A percentile compares a stretch with the other conserved stretches of the same genome.
Evolutionary conservation across 2,329 filamentous ascomycete species (phyloP).

Genomic region (Chaetomium globosum): DNA sequence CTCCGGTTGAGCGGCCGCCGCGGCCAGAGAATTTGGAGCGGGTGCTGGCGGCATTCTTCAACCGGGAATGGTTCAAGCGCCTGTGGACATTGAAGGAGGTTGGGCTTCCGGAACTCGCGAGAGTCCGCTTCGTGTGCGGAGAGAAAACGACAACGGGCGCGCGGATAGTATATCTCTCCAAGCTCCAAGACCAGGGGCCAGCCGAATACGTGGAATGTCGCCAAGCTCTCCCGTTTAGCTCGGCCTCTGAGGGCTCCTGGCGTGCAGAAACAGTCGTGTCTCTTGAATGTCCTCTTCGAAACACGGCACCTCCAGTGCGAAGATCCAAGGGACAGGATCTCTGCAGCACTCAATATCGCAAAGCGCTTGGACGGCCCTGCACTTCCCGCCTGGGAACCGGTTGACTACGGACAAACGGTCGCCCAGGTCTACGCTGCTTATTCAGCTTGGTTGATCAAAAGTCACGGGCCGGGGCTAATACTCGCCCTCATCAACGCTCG

Average conservation of each 20-base stretch:
- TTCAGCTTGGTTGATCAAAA: slow-evolving; percentile 21
- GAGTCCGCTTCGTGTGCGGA: slow-evolving; percentile 21
- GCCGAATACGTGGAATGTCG: neutral
- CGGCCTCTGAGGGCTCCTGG: neutral
- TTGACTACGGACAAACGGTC: slow-evolving; percentile 12
- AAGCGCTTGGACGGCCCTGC: slow-evolving; percentile 6
- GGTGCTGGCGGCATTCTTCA: slow-evolving; percentile 17
- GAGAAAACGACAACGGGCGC: slow-evolving; percentile 3
- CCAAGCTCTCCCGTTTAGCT: neutral
- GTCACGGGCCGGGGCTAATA: slow-evolving; percentile 24
- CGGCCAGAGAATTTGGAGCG: slow-evolving; percentile 13
- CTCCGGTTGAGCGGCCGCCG: neutral
- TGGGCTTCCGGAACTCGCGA: slow-evolving; percentile 15
- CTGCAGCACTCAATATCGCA: slow-evolving; percentile 10
- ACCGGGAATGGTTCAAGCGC: slow-evolving; percentile 18
- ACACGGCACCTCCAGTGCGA: slow-evolving; percentile 13
- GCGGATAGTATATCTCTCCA: slow-evolving; percentile 18
- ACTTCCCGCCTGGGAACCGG: neutral
- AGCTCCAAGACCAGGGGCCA: neutral
- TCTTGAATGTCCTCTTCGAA: slow-evolving; percentile 18
- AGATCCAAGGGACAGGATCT: slow-evolving; percentile 27
- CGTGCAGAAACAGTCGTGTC: neutral
- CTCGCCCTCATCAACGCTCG: slow-evolving; percentile 21
- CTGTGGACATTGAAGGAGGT: slow-evolving; percentile 26
- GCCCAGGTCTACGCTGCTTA: slow-evolving; percentile 13